These are phyloP conservation scores for Phoenix roebelenii DNA, from an alignment of 176 grass and related monocot species.

Conservation along the genomic window DNA sequence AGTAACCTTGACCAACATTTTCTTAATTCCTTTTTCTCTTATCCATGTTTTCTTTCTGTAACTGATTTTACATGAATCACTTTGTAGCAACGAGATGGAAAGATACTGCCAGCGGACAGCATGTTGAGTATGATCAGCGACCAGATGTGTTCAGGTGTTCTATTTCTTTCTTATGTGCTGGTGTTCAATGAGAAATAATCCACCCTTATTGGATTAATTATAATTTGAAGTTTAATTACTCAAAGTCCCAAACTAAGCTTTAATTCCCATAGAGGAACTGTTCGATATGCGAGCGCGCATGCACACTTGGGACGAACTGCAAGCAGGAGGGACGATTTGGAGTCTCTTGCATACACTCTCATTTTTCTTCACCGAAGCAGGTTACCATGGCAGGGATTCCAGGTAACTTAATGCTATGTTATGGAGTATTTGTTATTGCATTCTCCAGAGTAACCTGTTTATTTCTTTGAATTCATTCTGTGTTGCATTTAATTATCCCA, in stretches of 20 bases:
- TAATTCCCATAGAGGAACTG: constrained; percentile 56
- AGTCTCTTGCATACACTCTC: constrained; percentile 87
- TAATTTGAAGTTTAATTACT: neutral
- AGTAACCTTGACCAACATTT: neutral
- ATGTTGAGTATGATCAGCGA: constrained; percentile 86
- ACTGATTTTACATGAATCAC: constrained; percentile 19
- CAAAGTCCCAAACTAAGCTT: neutral
- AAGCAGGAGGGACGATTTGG: constrained; percentile 88
- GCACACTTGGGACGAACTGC: constrained; percentile 78
- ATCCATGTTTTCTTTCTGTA: constrained; percentile 5
- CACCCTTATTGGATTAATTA: neutral
- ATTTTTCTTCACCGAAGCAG: constrained; percentile 81
- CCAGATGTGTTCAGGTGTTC: constrained; percentile 77
- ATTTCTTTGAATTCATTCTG: constrained; percentile 20
- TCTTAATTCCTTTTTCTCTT: neutral
- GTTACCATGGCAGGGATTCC: constrained; percentile 87
- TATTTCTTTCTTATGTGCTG: constrained; percentile 23
- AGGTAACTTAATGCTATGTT: constrained; percentile 43
- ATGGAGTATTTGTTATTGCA: neutral
- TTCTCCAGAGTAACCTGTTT: neutral
- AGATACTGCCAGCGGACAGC: constrained; percentile 37
- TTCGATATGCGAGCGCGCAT: constrained; percentile 90
- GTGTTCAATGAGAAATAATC: neutral
- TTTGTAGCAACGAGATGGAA: constrained; percentile 76
- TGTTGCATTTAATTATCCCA: constrained; percentile 14